Evolutionary conservation across 352 stramenopile genomes (phyloP).

Genomic region (Phytophthora tentaculata): DNA sequence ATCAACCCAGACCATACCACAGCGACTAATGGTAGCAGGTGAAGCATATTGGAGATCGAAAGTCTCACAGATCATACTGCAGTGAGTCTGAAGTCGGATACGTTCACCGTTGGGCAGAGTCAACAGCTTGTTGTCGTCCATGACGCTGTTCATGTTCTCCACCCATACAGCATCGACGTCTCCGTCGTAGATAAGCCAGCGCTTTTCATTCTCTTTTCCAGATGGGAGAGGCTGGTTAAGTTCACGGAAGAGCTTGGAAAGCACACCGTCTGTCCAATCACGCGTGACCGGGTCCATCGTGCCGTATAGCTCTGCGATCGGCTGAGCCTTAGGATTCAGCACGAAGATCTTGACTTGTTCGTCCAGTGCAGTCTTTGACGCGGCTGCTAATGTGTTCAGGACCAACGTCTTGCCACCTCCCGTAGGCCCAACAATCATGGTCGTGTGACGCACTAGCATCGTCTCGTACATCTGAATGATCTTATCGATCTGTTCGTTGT

Average conservation of each 20-base stretch:
- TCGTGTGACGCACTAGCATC: constrained; percentile 95
- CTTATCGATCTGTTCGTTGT: constrained; percentile 95
- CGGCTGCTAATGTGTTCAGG: constrained; percentile 89
- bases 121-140: constrained; percentile 97
- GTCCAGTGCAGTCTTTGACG: constrained; percentile 87
- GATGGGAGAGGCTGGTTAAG: constrained; percentile 92
- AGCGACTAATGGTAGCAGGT: constrained; percentile 94
- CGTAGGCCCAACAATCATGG: constrained; percentile 96
- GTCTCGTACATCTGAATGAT: constrained; percentile 98
- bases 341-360: constrained; percentile 93
- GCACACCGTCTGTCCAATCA: constrained; percentile 96
- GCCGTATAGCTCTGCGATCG: constrained; percentile 94
- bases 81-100: constrained; percentile 93
- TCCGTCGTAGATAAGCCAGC: constrained; percentile 96
- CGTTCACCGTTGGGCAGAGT: constrained; percentile 96
- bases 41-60: constrained; percentile 97
- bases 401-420: constrained; percentile 94
- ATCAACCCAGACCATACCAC: constrained; percentile 97
- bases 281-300: constrained; percentile 95
- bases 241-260: constrained; percentile 95
- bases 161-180: constrained; percentile 97
- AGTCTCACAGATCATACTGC: constrained; percentile 95
- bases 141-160: constrained; percentile 98
- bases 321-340: constrained; percentile 95
- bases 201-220: constrained; percentile 93